A percentile compares a stretch with the other conserved stretches of the same genome.
Evolutionary conservation across 129 eudicot species (phyloP).

Genomic region (Centella asiatica): DNA sequence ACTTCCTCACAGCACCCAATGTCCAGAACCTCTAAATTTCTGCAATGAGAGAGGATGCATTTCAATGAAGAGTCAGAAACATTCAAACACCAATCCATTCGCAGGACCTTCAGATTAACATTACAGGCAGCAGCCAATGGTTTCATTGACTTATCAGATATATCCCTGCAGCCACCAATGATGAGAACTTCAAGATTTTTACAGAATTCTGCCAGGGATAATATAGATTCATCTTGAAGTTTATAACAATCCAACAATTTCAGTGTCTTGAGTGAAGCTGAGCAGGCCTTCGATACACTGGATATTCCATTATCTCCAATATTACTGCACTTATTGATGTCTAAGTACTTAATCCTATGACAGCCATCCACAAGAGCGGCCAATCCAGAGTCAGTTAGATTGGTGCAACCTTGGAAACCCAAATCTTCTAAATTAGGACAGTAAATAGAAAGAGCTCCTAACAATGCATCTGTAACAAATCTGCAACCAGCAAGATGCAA

Average conservation of each 20-base stretch:
- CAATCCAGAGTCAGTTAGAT: constrained; percentile 73
- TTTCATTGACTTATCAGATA: constrained; percentile 58
- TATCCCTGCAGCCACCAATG: constrained; percentile 77
- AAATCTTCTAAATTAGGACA: constrained; percentile 63
- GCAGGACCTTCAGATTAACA: constrained; percentile 44
- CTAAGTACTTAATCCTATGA: constrained; percentile 46
- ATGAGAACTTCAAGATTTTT: constrained; percentile 67
- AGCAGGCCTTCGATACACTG: constrained; percentile 52
- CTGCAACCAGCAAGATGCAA: constrained; percentile 79
- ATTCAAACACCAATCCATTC: constrained; percentile 94
- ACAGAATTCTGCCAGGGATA: constrained; percentile 52
- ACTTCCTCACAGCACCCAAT: constrained; percentile 91
- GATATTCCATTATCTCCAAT: constrained; percentile 73
- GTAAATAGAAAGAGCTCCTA: constrained; percentile 57
- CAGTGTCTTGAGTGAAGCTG: constrained; percentile 53
- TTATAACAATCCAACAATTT: constrained; percentile 79
- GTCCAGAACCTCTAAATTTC: constrained; percentile 67
- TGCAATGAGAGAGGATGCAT: constrained; percentile 49
- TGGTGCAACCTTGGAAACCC: constrained; percentile 71
- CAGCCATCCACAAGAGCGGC: constrained; percentile 61
- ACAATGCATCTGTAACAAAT: constrained; percentile 53
- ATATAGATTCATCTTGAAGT: constrained; percentile 62
- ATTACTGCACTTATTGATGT: constrained; percentile 78
- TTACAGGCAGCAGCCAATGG: constrained; percentile 39
- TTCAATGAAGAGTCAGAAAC: constrained; percentile 65